phyloP scores from a whole-genome alignment of 2,329 filamentous ascomycete genomes.

The Zymoseptoria crescenta region DNA sequence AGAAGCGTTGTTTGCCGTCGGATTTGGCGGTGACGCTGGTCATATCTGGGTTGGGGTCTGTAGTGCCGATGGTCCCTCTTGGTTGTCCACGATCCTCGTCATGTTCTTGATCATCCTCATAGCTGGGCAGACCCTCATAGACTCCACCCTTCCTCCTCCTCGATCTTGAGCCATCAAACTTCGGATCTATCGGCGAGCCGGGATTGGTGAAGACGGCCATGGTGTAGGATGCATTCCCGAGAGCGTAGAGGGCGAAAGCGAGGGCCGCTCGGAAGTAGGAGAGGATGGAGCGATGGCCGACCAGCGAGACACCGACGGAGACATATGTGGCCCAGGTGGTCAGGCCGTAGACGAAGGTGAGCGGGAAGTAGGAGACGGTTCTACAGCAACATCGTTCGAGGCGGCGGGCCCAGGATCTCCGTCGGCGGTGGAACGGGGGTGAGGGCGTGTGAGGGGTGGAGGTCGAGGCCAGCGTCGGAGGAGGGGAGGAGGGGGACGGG shows the following conservation, averaged over 20 bases:
- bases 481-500: background rate
- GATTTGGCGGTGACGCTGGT: constrained; percentile 81
- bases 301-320: constrained; percentile 52
- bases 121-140: constrained; percentile 76
- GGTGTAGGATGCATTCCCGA: constrained; percentile 85
- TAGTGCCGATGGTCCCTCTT: background rate
- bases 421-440: constrained; percentile 26
- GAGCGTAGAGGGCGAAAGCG: constrained; percentile 62
- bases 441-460: constrained; percentile 11
- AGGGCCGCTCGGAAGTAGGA: constrained; percentile 41
- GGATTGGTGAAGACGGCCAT: constrained; percentile 88
- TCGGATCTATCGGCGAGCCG: constrained; percentile 52
- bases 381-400: constrained; percentile 79
- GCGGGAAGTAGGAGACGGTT: constrained; percentile 27
- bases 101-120: constrained; percentile 41
- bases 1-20: constrained; percentile 78
- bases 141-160: constrained; percentile 34
- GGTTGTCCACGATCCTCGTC: constrained; percentile 28
- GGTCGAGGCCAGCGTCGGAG: background rate
- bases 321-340: constrained; percentile 96
- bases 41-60: constrained; percentile 10
- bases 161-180: constrained; percentile 17
- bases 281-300: constrained; percentile 7
- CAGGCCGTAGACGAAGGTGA: constrained; percentile 36
- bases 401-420: constrained; percentile 52